Percentiles rank a stretch among this genome's conserved stretches.
Conservation (phyloP, 2,329 filamentous ascomycete genomes). For the Trichoderma sp. region DNA sequence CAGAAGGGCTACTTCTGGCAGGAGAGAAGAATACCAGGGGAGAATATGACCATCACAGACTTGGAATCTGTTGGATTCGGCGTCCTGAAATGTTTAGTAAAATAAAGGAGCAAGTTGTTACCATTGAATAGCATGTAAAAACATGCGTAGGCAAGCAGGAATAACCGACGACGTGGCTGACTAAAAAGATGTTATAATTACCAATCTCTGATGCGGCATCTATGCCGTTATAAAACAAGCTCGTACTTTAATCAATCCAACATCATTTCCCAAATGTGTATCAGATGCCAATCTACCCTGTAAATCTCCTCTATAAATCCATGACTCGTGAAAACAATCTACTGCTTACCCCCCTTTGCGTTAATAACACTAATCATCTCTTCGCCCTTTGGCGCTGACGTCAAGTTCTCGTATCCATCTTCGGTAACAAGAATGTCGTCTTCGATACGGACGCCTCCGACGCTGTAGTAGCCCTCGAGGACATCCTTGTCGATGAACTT, state of each 20-base stretch:
- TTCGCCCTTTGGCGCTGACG: slow-evolving; percentile 74
- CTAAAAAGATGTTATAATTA: neutral
- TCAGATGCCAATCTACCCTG: neutral
- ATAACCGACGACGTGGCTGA: too few species aligned
- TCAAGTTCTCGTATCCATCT: slow-evolving; percentile 81
- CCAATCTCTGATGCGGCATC: neutral
- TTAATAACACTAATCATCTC: slow-evolving; percentile 69
- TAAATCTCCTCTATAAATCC: neutral
- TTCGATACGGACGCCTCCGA: slow-evolving; percentile 92
- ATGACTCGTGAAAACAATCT: neutral
- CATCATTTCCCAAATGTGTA: neutral
- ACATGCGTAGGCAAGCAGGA: too few species aligned
- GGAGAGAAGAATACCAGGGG: too few species aligned
- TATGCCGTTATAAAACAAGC: neutral
- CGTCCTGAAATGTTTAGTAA: too few species aligned
- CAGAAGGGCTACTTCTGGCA: too few species aligned
- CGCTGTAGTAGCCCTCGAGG: slow-evolving; percentile 70
- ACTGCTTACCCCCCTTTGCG: slow-evolving; percentile 31
- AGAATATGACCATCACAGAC: too few species aligned
- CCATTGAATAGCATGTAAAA: too few species aligned
- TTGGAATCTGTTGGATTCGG: too few species aligned
- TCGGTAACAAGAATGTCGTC: slow-evolving; percentile 84
- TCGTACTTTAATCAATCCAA: neutral
- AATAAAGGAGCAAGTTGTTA: too few species aligned
- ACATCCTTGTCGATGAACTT: slow-evolving; percentile 68